Conservation (phyloP, 331 rosid species). For the Cydonia oblonga region DNA sequence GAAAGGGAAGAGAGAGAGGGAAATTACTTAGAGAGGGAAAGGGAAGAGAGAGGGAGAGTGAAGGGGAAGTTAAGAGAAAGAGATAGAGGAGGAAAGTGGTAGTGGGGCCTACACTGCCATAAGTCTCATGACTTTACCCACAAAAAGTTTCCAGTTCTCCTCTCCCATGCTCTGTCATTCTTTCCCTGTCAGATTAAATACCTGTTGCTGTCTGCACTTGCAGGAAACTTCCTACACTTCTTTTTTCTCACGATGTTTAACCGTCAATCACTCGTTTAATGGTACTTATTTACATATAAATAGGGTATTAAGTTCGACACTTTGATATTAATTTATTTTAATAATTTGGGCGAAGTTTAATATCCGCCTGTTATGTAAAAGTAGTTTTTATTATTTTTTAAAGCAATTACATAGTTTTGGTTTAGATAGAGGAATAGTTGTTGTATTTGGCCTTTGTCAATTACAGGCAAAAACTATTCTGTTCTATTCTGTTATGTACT, state of each 20-base stretch:
- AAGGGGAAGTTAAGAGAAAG: neutral
- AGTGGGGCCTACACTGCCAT: neutral
- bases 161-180: neutral
- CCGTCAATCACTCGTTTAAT: too few relatives aligned
- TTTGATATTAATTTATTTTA: too few relatives aligned
- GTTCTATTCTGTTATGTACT: too few relatives aligned
- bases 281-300: too few relatives aligned
- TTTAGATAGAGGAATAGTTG: neutral
- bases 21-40: neutral
- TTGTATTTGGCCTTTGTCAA: neutral
- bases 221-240: neutral
- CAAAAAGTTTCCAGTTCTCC: neutral
- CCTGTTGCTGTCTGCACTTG: neutral
- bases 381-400: neutral
- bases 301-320: too few relatives aligned
- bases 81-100: neutral
- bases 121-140: neutral
- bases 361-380: neutral
- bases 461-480: neutral
- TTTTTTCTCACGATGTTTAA: neutral
- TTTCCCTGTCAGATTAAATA: neutral
- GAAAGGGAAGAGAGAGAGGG: conserved; percentile 17
- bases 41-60: neutral
- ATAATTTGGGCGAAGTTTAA: too few relatives aligned
- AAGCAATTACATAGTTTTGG: neutral